Evolutionary conservation across 352 stramenopile species (phyloP).

Genomic region (Phytophthora colocasiae): DNA sequence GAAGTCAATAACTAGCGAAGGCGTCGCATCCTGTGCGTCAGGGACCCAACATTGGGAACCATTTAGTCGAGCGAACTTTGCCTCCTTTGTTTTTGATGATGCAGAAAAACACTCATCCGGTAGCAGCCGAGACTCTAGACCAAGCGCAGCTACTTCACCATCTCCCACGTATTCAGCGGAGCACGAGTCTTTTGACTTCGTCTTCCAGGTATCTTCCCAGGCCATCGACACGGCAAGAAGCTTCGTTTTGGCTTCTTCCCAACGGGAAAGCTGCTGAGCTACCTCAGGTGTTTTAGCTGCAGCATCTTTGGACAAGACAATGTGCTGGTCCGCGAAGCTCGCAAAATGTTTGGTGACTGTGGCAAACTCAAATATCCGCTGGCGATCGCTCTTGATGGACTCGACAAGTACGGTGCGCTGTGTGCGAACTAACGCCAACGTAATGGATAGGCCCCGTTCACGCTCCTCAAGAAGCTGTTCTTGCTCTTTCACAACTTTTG

Average conservation of each 20-base stretch:
- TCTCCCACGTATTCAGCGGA: constrained; percentile 42
- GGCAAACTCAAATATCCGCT: constrained; percentile 71
- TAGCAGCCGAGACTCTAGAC: constrained; percentile 68
- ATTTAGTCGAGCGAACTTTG: constrained; percentile 68
- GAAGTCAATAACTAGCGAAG: constrained; percentile 75
- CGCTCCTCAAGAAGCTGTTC: constrained; percentile 78
- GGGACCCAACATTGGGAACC: constrained; percentile 64
- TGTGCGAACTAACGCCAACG: constrained; percentile 63
- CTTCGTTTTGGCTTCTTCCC: constrained; percentile 45
- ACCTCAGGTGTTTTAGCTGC: constrained; percentile 16
- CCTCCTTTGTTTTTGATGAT: constrained; percentile 65
- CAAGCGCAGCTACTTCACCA: constrained; percentile 59
- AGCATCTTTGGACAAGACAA: constrained; percentile 17
- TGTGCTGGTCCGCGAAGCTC: constrained; percentile 57
- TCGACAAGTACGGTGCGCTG: constrained; percentile 62
- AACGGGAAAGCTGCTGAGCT: constrained; percentile 28
- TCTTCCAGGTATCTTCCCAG: constrained; percentile 49
- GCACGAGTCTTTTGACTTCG: constrained; percentile 20
- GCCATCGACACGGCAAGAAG: constrained; percentile 35
- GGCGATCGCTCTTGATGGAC: constrained; percentile 66
- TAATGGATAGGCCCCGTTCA: constrained; percentile 83
- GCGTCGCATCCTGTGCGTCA: constrained; percentile 54
- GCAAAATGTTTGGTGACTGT: constrained; percentile 59
- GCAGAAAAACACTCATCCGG: constrained; percentile 61
- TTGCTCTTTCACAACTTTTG: constrained; percentile 53